A percentile compares a stretch with the other conserved stretches of the same genome.
phyloP scores from a whole-genome alignment of 257 asterid genomes.

The Coffea canephora region DNA sequence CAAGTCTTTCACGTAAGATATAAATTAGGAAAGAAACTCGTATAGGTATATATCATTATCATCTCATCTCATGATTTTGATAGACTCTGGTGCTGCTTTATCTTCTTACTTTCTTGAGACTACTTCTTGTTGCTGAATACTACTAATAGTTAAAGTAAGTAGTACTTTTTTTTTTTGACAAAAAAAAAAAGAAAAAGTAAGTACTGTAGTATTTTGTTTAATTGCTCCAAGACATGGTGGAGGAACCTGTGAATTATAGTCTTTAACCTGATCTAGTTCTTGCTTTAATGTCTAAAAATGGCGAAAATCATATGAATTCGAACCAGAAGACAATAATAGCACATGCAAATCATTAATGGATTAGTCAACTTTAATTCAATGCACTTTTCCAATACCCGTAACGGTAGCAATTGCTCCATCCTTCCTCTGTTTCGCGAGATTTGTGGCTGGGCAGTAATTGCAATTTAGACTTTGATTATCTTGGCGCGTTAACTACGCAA shows the following conservation, averaged over 20 bases:
- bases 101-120: background rate
- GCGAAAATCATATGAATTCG: background rate
- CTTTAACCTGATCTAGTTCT: too few relatives aligned
- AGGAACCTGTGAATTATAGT: too few relatives aligned
- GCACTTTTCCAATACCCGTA: background rate
- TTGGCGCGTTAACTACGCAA: background rate
- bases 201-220: background rate
- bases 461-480: background rate
- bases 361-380: conserved; percentile 23
- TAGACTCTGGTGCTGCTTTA: background rate
- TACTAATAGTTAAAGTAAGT: background rate
- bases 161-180: too few relatives aligned
- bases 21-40: background rate
- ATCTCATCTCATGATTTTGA: background rate
- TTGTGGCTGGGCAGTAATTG: background rate
- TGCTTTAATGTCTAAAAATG: background rate
- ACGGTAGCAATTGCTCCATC: background rate
- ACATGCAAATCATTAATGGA: conserved; percentile 25
- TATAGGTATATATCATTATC: background rate
- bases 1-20: background rate
- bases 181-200: too few relatives aligned
- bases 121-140: background rate
- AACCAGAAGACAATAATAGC: conserved; percentile 14
- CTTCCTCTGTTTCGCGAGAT: background rate
- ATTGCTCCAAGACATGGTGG: background rate